Evolutionary conservation across 202 grass and related monocot species (phyloP).

Genomic region (Musa balbisiana): DNA sequence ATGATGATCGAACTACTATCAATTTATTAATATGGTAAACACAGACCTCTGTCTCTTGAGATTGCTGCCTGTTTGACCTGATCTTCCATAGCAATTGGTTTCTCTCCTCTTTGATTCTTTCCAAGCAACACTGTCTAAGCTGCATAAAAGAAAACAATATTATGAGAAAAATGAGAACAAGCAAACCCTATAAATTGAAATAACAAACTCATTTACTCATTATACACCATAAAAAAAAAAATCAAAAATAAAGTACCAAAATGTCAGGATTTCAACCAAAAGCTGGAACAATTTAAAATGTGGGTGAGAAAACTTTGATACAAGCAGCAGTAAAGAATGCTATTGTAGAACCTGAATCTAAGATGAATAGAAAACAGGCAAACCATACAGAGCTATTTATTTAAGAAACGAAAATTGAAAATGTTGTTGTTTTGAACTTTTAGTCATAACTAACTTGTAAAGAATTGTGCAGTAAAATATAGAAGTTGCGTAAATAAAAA

Average conservation of each 20-base stretch:
- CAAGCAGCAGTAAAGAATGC: too few relatives aligned
- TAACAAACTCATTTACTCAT: background rate
- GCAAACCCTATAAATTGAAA: background rate
- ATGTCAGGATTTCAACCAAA: background rate
- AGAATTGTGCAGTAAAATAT: too few relatives aligned
- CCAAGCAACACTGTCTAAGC: slow-evolving; percentile 71
- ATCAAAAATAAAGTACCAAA: background rate
- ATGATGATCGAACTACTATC: too few relatives aligned
- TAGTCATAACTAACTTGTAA: too few relatives aligned
- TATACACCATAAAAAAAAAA: background rate
- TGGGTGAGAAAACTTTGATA: too few relatives aligned
- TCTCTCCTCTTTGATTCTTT: slow-evolving; percentile 58
- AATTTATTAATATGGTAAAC: background rate
- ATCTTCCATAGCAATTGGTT: slow-evolving; percentile 62
- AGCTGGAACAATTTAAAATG: too few relatives aligned
- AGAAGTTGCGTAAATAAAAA: too few relatives aligned
- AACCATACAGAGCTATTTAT: too few relatives aligned
- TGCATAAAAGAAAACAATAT: slow-evolving; percentile 23
- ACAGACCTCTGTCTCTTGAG: slow-evolving; percentile 47
- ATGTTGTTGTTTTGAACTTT: too few relatives aligned
- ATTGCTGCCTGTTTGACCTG: slow-evolving; percentile 32
- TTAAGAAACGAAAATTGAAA: too few relatives aligned
- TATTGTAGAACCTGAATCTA: too few relatives aligned
- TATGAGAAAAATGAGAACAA: background rate
- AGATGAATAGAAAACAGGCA: too few relatives aligned